A percentile compares a stretch with the other conserved stretches of the same genome.
Evolutionary conservation across 148 eudicot genomes (phyloP).

Genomic region (Gaultheria prostrata): DNA sequence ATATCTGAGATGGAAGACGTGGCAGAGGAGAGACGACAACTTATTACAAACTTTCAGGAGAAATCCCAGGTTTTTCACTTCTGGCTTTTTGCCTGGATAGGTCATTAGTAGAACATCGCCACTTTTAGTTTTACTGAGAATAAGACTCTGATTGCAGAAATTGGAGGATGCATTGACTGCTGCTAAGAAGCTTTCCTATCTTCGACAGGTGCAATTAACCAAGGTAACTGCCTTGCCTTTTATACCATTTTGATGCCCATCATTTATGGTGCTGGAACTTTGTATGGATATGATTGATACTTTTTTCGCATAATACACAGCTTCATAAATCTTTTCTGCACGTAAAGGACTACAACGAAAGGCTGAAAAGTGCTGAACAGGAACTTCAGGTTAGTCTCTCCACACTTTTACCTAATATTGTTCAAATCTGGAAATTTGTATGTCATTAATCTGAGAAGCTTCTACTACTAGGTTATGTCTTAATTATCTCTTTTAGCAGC

Average conservation of each 20-base stretch:
- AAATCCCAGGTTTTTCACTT: slow-evolving; percentile 49
- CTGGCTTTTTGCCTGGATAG: not conserved
- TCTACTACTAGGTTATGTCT: not conserved
- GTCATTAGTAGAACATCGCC: not conserved
- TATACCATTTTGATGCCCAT: not conserved
- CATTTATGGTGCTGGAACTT: not conserved
- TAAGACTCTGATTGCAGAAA: slow-evolving; percentile 41
- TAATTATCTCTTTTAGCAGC: not conserved
- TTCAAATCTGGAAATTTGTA: not conserved
- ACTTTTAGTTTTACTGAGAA: not conserved
- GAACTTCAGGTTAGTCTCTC: slow-evolving; percentile 68
- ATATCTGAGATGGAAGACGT: slow-evolving; percentile 54
- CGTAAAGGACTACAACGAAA: slow-evolving; percentile 61
- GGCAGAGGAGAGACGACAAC: slow-evolving; percentile 56
- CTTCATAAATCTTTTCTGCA: slow-evolving; percentile 53
- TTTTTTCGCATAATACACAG: slow-evolving; percentile 39
- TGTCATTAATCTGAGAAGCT: not conserved
- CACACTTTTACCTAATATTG: not conserved
- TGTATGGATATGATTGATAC: not conserved
- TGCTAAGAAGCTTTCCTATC: slow-evolving; percentile 50
- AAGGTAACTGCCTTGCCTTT: slow-evolving; percentile 44
- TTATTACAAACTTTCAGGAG: slow-evolving; percentile 53
- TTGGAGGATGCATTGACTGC: slow-evolving; percentile 64
- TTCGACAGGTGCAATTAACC: slow-evolving; percentile 48
- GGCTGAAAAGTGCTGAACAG: slow-evolving; percentile 61